phyloP scores from a whole-genome alignment of 2,329 filamentous ascomycete genomes.

The Aspergillus glaucus region DNA sequence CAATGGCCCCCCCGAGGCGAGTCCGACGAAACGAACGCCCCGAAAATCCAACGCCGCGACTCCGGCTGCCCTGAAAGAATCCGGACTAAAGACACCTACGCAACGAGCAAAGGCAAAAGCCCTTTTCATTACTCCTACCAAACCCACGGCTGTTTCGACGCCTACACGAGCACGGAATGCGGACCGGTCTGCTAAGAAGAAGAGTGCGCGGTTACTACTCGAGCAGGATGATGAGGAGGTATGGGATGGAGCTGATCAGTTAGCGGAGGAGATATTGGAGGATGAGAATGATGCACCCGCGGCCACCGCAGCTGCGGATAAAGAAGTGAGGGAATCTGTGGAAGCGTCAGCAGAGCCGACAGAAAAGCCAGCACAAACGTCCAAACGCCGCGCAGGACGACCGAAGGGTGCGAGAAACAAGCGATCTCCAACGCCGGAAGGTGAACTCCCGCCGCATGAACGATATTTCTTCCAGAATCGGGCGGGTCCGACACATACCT shows the following conservation, averaged over 20 bases:
- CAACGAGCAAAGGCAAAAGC: conserved; percentile 31
- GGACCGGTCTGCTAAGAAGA: conserved; percentile 78
- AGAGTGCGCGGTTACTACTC: conserved; percentile 72
- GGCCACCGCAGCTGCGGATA: conserved; percentile 15
- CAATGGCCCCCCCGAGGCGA: conserved; percentile 18
- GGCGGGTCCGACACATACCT: conserved; percentile 73
- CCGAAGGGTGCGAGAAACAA: conserved; percentile 53
- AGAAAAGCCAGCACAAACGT: conserved; percentile 41
- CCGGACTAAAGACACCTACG: conserved; percentile 32
- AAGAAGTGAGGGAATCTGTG: conserved; percentile 23
- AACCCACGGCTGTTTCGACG: conserved; percentile 37
- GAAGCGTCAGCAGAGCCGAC: conserved; percentile 32
- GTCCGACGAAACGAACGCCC: conserved; percentile 24
- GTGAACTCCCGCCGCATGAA: conserved; percentile 78
- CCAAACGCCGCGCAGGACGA: conserved; percentile 50
- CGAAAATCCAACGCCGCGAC: conserved; percentile 24
- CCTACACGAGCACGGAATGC: conserved; percentile 63
- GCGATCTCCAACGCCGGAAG: conserved; percentile 71
- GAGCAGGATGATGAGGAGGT: conserved; percentile 63
- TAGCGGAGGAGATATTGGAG: conserved; percentile 63
- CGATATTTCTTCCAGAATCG: conserved; percentile 91
- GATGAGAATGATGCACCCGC: conserved; percentile 29
- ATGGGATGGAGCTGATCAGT: conserved; percentile 59
- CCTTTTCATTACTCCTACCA: conserved; percentile 38
- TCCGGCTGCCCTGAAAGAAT: conserved; percentile 26